Evolutionary conservation across 768 basidiomycete species (phyloP), one percentile per base, ranked within the genome.

Genomic region (Calvatia gigantea): DNA sequence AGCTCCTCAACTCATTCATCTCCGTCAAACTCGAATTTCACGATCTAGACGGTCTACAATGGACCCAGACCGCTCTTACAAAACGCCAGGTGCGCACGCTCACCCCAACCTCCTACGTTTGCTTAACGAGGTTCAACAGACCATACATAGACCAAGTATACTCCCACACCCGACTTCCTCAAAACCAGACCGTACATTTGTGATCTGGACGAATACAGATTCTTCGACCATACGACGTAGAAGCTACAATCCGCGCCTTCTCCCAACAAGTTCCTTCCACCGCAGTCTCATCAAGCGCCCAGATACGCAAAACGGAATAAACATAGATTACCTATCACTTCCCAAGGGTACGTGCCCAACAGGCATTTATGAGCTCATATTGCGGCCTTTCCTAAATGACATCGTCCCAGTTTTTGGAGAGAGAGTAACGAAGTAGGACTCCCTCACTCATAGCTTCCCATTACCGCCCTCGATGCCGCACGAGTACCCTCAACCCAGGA

Each of bases 11-110:
- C 48, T 76, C 82, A 1, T 85, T 85, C 60, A 70, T 64, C 19
- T 73, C 73, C 4, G 83, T 85, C 31, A 85, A 85, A 58, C 77
- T 78, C 6, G 83, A 85, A 59, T 85, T 84, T 61, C 72, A 74
- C 53, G 84, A 85, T 65, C 73, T 85, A 14, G 84, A 85, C 52
- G 84, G 84, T 0, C 67, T 82, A 32, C 73, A 75, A 33, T 82
- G 82, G 83, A 66, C 75, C 15, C 70, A 69, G 42, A 66, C 70
- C 27, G 69, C 71, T 3, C 69, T 72, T 6, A 67, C 67, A 3
- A 61, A 51, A 51, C 65, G 61, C 19, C 69, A 69, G 61, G 70
- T 67, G 53, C 6, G 0, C 23, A 14, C 12, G 23, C 14, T 4
- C 31, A 8, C 15, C 39, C 38, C 6, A 6, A 25, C 11, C 21